Percentiles rank a stretch among this genome's conserved stretches.
These are phyloP conservation scores for Barnettozyma wickerhamii DNA, from an alignment of 805 yeast genomes.

Conservation along the genomic window DNA sequence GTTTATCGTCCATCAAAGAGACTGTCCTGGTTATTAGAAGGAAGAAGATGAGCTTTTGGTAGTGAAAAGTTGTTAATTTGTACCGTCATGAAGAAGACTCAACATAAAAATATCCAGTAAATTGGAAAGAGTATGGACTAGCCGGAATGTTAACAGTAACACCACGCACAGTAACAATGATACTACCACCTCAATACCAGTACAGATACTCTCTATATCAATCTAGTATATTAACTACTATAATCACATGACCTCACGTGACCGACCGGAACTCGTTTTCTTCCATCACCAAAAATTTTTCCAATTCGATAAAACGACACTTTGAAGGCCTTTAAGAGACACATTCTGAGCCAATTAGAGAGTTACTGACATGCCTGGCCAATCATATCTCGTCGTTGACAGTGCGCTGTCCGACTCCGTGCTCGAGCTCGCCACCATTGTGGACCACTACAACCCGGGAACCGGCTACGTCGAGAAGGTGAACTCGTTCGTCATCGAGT, in stretches of 20 bases:
- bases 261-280: slow-evolving; percentile 70
- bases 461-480: slow-evolving; percentile 15
- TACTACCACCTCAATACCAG: slow-evolving; percentile 89
- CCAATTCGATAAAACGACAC: slow-evolving; percentile 92
- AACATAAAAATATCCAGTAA: too few species aligned
- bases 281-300: slow-evolving; percentile 93
- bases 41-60: slow-evolving; percentile 95
- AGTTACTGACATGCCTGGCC: slow-evolving; percentile 14
- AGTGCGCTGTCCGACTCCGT: slow-evolving; percentile 35
- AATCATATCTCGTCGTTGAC: slow-evolving; percentile 32
- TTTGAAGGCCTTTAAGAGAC: too few species aligned
- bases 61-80: too few species aligned
- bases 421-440: slow-evolving; percentile 27
- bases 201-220: slow-evolving; percentile 99
- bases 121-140: too few species aligned
- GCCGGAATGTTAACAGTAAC: too few species aligned
- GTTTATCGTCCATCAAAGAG: neutral
- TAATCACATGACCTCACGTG: neutral
- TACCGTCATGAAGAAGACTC: too few species aligned
- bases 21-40: too few species aligned
- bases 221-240: neutral
- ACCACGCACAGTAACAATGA: too few species aligned
- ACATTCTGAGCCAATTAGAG: too few species aligned
- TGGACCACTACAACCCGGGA: slow-evolving; percentile 23
- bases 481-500: slow-evolving; percentile 11